Evolutionary conservation across 129 eudicot genomes (phyloP).

Genomic region (Cynara cardunculus): DNA sequence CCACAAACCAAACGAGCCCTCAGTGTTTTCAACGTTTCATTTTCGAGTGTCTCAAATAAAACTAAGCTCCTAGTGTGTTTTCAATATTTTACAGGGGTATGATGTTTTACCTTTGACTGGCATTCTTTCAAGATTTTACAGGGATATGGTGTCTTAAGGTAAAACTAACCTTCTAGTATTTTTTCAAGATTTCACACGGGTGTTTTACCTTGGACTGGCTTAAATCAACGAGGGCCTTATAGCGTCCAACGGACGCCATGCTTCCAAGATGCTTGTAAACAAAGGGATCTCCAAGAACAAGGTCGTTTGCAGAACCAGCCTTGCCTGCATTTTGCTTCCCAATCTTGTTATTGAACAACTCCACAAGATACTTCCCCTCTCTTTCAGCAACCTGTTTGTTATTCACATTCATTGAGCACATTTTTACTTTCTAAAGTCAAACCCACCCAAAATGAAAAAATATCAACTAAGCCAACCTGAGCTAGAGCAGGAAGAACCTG

Average conservation of each 20-base stretch:
- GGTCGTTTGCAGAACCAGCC: constrained; percentile 56
- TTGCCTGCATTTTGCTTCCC: constrained; percentile 71
- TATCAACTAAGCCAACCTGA: constrained; percentile 51
- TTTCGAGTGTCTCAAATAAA: too few species aligned
- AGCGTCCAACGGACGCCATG: constrained; percentile 96
- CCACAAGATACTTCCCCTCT: constrained; percentile 76
- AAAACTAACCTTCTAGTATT: background rate
- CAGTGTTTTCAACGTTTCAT: too few species aligned
- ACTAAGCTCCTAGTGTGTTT: too few species aligned
- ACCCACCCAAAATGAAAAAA: background rate
- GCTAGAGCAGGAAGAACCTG: constrained; percentile 96
- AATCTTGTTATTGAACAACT: constrained; percentile 57
- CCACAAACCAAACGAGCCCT: too few species aligned
- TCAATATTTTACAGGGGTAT: too few species aligned
- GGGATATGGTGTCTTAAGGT: background rate
- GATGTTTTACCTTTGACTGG: too few species aligned
- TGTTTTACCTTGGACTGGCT: constrained; percentile 67
- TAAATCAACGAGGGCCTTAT: constrained; percentile 89
- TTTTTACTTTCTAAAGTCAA: constrained; percentile 20
- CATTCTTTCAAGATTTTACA: background rate
- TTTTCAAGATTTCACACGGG: background rate
- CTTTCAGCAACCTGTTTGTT: constrained; percentile 88
- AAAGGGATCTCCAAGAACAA: constrained; percentile 72
- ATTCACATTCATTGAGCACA: constrained; percentile 13
- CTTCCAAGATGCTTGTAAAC: constrained; percentile 91